A percentile compares a stretch with the other conserved stretches of the same genome.
Evolutionary conservation across 768 basidiomycete genomes (phyloP).

Genomic region (Suillus sp.): DNA sequence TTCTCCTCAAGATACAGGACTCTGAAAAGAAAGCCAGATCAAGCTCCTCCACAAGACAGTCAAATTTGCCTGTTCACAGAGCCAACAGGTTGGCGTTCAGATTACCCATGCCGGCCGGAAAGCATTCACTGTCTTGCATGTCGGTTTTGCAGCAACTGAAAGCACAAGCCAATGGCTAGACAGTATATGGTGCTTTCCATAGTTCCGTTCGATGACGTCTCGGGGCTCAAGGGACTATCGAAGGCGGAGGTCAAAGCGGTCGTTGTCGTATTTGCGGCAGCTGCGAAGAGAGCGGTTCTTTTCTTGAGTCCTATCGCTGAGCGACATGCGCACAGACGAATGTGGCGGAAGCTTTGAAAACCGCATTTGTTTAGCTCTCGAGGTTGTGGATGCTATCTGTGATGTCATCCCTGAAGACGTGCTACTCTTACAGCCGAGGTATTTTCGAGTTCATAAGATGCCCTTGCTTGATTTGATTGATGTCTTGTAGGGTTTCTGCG

Average conservation of each 20-base stretch:
- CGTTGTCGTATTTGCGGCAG: constrained; percentile 60
- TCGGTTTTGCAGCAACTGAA: constrained; percentile 37
- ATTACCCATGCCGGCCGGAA: constrained; percentile 77
- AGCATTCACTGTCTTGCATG: constrained; percentile 59
- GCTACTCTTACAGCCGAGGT: constrained; percentile 80
- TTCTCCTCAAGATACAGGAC: constrained; percentile 70
- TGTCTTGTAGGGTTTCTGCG: constrained; percentile 55
- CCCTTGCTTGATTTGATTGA: not conserved
- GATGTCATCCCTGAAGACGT: constrained; percentile 56
- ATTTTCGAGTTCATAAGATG: not conserved
- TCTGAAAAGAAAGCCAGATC: constrained; percentile 81
- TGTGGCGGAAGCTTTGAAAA: constrained; percentile 79
- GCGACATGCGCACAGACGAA: constrained; percentile 68
- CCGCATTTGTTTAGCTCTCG: constrained; percentile 67
- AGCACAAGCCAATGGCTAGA: constrained; percentile 62
- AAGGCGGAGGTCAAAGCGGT: constrained; percentile 55
- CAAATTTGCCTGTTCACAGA: constrained; percentile 71
- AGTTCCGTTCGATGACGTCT: constrained; percentile 54
- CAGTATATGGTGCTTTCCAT: constrained; percentile 61
- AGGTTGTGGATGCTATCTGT: constrained; percentile 53
- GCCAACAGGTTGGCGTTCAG: constrained; percentile 74
- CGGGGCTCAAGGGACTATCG: constrained; percentile 61
- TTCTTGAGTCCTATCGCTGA: constrained; percentile 69
- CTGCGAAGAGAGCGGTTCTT: constrained; percentile 53
- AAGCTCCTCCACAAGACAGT: constrained; percentile 69